A percentile compares a stretch with the other conserved stretches of the same genome.
phyloP scores from a whole-genome alignment of 139 green algal species.

The Micromonas commoda region DNA sequence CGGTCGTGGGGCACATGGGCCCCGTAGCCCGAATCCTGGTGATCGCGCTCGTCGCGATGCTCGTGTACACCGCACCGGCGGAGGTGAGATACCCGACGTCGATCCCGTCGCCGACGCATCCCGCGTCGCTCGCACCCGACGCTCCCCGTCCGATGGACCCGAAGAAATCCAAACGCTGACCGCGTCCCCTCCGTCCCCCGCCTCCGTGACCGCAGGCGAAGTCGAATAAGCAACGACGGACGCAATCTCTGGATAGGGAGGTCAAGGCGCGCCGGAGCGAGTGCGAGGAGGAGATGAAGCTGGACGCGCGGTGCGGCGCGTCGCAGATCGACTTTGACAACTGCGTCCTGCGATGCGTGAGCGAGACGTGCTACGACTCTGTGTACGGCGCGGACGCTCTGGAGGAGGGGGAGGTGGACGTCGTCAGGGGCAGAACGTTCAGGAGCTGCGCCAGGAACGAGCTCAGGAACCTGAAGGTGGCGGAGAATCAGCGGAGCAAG shows the following conservation, averaged over 20 bases:
- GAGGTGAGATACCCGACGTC: neutral
- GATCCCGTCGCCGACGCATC: neutral
- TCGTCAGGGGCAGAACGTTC: slow-evolving; percentile 22
- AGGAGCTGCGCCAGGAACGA: slow-evolving; percentile 20
- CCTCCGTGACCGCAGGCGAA: neutral
- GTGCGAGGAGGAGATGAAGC: neutral
- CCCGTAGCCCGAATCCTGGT: too few relatives aligned
- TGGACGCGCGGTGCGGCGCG: neutral
- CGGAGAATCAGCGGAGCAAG: too few relatives aligned
- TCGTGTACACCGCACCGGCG: neutral
- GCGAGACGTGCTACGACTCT: slow-evolving; percentile 26
- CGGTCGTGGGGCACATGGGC: too few relatives aligned
- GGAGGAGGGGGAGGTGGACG: slow-evolving; percentile 34
- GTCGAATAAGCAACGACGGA: neutral
- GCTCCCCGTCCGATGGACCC: neutral
- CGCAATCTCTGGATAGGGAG: neutral
- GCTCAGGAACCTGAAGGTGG: neutral
- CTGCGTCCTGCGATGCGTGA: slow-evolving; percentile 27
- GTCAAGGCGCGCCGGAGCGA: neutral
- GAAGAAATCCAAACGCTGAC: neutral
- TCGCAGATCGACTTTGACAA: slow-evolving; percentile 18
- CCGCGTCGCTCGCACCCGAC: neutral
- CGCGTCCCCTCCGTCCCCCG: too few relatives aligned
- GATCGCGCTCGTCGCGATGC: neutral
- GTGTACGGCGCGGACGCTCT: slow-evolving; percentile 30